These are phyloP conservation scores for Pyrenula aspistea DNA, from an alignment of 495 filamentous ascomycete species.

Conservation along the genomic window DNA sequence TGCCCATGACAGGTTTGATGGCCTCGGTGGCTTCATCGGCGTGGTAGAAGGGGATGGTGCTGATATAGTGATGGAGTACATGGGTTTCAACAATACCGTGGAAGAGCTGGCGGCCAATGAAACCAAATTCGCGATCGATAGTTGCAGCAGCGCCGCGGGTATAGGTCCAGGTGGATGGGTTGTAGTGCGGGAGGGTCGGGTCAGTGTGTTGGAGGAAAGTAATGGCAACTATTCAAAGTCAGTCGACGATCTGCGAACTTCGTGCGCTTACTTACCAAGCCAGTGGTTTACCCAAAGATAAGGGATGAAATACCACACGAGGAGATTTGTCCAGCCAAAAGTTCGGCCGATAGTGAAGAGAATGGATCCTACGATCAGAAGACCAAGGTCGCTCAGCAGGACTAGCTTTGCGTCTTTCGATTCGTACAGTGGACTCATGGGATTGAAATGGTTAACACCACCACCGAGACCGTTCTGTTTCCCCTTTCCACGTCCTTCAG, in stretches of 20 bases:
- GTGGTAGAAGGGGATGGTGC: conserved; percentile 50
- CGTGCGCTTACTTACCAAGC: conserved; percentile 32
- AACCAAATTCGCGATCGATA: conserved; percentile 49
- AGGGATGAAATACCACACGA: conserved; percentile 88
- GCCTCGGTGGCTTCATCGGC: conserved; percentile 49
- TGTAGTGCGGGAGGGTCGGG: conserved; percentile 45
- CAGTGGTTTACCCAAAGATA: conserved; percentile 99
- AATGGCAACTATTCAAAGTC: conserved; percentile 45
- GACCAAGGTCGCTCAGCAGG: conserved; percentile 69
- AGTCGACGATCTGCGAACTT: conserved; percentile 2
- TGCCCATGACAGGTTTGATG: conserved; percentile 44
- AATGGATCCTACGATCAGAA: conserved; percentile 43
- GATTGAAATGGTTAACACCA: conserved; percentile 92
- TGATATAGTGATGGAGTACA: conserved; percentile 49
- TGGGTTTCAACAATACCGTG: conserved; percentile 54
- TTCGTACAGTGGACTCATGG: conserved; percentile 80
- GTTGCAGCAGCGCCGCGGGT: conserved; percentile 45
- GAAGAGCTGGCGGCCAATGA: conserved; percentile 44
- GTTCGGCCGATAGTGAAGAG: conserved; percentile 51
- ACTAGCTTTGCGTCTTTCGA: conserved; percentile 76
- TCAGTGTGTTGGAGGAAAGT: conserved; percentile 53
- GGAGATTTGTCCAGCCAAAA: conserved; percentile 74
- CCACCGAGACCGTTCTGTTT: conserved; percentile 70
- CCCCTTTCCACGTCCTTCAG: conserved; percentile 79
- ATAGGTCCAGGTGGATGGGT: conserved; percentile 43